These are phyloP conservation scores for Apostasia ramifera DNA, from an alignment of 106 monocot species.

Conservation along the genomic window DNA sequence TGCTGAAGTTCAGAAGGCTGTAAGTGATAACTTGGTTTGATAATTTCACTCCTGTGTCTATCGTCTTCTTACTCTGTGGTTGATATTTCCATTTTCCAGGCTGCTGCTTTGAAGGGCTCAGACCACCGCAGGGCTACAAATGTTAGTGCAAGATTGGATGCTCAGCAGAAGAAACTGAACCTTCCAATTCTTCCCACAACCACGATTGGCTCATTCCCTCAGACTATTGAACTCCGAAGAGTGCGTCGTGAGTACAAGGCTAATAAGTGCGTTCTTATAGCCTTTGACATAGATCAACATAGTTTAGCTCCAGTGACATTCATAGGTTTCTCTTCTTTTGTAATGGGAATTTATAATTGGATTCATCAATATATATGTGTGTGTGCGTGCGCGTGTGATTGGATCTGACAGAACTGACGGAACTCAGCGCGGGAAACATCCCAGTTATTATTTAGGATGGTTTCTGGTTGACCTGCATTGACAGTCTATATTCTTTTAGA, in stretches of 20 bases:
- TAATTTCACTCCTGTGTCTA: background rate
- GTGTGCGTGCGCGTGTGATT: too few species aligned
- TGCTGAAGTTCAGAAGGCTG: constrained; percentile 22
- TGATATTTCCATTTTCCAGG: constrained; percentile 6
- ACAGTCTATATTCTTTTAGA: too few species aligned
- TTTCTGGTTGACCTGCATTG: too few species aligned
- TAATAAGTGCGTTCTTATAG: constrained; percentile 10
- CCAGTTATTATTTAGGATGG: too few species aligned
- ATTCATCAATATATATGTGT: too few species aligned
- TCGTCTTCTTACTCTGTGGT: background rate
- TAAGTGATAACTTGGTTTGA: background rate
- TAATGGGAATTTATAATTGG: too few species aligned
- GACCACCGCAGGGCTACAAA: constrained; percentile 23
- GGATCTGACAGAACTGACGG: too few species aligned
- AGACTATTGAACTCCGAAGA: constrained; percentile 24
- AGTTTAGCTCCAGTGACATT: too few species aligned
- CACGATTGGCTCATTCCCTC: constrained; percentile 31
- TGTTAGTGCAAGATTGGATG: constrained; percentile 21
- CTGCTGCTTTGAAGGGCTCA: constrained; percentile 18
- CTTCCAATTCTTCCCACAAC: constrained; percentile 27
- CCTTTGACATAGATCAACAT: too few species aligned
- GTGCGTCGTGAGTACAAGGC: constrained; percentile 25
- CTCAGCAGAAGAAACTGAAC: constrained; percentile 28
- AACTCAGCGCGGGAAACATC: too few species aligned
- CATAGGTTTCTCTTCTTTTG: too few species aligned